These are phyloP conservation scores for Phytophthora litchii DNA, from an alignment of 352 stramenopile species.

Conservation along the genomic window DNA sequence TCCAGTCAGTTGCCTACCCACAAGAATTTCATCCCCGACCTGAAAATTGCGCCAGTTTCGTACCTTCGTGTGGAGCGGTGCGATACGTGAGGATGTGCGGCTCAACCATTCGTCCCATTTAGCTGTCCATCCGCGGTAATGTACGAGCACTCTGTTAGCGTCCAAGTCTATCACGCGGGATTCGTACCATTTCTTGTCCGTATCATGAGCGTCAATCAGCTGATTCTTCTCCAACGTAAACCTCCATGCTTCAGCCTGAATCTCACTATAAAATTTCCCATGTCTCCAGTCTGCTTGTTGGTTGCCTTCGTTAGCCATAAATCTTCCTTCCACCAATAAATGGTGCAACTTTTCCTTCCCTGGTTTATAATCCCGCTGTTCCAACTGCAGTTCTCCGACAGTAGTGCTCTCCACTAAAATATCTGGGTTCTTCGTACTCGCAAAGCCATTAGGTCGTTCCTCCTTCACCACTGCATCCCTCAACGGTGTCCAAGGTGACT, in stretches of 20 bases:
- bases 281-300: slow-evolving; percentile 51
- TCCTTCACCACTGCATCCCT: slow-evolving; percentile 30
- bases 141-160: slow-evolving; percentile 79
- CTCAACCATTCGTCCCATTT: slow-evolving; percentile 98
- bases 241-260: slow-evolving; percentile 65
- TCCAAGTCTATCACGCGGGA: slow-evolving; percentile 58
- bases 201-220: slow-evolving; percentile 79
- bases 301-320: slow-evolving; percentile 1
- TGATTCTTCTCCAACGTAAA: slow-evolving; percentile 58
- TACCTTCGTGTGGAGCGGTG: slow-evolving; percentile 89
- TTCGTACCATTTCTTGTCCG: slow-evolving; percentile 84
- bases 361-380: slow-evolving; percentile 55
- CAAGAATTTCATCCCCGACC: slow-evolving; percentile 54
- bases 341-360: slow-evolving; percentile 67
- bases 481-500: slow-evolving; percentile 50
- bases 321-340: slow-evolving; percentile 65
- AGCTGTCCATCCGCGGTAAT: slow-evolving; percentile 97
- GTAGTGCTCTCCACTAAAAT: slow-evolving; percentile 30
- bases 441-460: slow-evolving; percentile 23
- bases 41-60: slow-evolving; percentile 75
- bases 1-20: slow-evolving; percentile 39
- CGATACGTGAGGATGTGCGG: slow-evolving; percentile 87
- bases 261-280: slow-evolving; percentile 66
- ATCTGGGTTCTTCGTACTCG: slow-evolving; percentile 2
- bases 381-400: slow-evolving; percentile 61